phyloP scores from a whole-genome alignment of 2,329 filamentous ascomycete genomes.

The Paecilomyces formosus region DNA sequence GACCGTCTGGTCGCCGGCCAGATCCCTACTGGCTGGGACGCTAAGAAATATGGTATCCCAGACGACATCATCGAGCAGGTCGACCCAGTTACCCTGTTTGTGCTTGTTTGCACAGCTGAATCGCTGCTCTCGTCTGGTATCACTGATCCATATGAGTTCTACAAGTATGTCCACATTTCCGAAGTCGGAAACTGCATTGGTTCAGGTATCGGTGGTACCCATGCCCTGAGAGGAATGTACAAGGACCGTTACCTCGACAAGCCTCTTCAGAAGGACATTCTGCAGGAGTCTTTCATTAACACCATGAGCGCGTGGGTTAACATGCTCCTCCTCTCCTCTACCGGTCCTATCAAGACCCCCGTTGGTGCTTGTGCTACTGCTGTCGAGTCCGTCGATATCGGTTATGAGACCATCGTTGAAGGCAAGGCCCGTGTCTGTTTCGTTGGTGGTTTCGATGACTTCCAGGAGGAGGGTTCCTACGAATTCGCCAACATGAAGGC shows the following conservation, averaged over 20 bases:
- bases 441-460: slow-evolving; percentile 98
- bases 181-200: slow-evolving; percentile 97
- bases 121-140: slow-evolving; percentile 87
- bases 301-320: slow-evolving; percentile 99
- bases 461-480: slow-evolving; percentile 97
- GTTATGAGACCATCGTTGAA: slow-evolving; percentile 96
- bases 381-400: slow-evolving; percentile 94
- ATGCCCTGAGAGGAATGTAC: slow-evolving; percentile 93
- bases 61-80: slow-evolving; percentile 98
- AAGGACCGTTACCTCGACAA: slow-evolving; percentile 95
- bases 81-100: slow-evolving; percentile 90
- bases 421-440: slow-evolving; percentile 97
- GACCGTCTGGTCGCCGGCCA: slow-evolving; percentile 96
- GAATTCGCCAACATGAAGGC: slow-evolving; percentile 99
- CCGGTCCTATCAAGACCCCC: slow-evolving; percentile 95
- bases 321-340: slow-evolving; percentile 95
- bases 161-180: slow-evolving; percentile 97
- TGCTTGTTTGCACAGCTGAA: slow-evolving; percentile 89
- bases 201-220: slow-evolving; percentile 94
- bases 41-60: slow-evolving; percentile 89
- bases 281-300: slow-evolving; percentile 99
- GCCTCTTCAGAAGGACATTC: slow-evolving; percentile 95
- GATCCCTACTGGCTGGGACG: slow-evolving; percentile 94
- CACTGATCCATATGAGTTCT: slow-evolving; percentile 98
- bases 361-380: slow-evolving; percentile 96